Evolutionary conservation across 2,329 filamentous ascomycete genomes (phyloP), one percentile per base, ranked within the genome.

Genomic region (Huntiella savannae): DNA sequence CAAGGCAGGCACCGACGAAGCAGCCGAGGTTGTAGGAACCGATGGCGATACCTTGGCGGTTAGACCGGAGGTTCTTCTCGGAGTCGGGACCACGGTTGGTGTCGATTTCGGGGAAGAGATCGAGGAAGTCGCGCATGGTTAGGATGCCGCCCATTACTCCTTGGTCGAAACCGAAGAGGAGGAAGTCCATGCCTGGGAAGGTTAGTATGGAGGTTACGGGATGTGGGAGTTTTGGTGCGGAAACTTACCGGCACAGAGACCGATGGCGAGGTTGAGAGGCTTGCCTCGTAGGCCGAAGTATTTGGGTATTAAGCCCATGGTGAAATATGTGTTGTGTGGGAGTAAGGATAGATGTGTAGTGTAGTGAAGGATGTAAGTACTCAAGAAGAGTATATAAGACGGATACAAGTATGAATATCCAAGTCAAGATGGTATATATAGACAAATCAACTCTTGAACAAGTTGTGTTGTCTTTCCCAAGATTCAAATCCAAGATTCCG

Each of bases 71-170:
- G 33, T 62, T 61, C 42, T 58, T 58, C 46, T 64, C 56, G 1
- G 55, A 45, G 1, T 52, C 33, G 38, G 57, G 55, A 13, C 61
- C 56, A 68, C 67, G 39, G 19, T 47, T 68, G 4, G 68, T 60
- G 15, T 69, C 62, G 55, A 53, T 64, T 4, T 70, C 71, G 35
- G 73, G 60, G 59, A 79, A 79, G 55, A 70, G 73, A 1, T 55
- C 49, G 13, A 77, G 63, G 56, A 79, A 78, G 53, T 73, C 62
- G 16, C 62, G 61, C 42, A 87, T 69, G 3, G 79, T 83, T 48
- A 88, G 64, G 52, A 88, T 75, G 48, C 77, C 77, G 40, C 78
- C 81, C 69, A 82, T 85, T 7, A 84, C 78, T 56, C 80, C 77
- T 60, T 82, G 78, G 58, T 84, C 80, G 69, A 22, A 48, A 19